Conservation (phyloP, 345 rosid species). For the Cardamine resedifolia region DNA sequence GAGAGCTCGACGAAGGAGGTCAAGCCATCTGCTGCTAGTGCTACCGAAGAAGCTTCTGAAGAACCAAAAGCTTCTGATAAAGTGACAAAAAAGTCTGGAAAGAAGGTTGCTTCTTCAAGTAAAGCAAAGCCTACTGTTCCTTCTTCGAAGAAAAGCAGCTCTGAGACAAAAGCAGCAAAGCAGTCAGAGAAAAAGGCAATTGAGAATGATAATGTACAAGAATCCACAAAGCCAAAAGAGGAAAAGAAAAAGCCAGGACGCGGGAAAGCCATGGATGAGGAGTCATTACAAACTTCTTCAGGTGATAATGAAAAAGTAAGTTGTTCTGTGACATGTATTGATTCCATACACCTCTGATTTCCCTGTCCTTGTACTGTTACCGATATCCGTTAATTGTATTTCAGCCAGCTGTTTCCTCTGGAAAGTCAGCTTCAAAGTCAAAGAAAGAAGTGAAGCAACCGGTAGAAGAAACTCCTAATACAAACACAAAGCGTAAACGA, state of each 20-base stretch:
- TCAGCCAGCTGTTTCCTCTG: slow-evolving; percentile 57
- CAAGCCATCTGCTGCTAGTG: slow-evolving; percentile 42
- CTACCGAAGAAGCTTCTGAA: slow-evolving; percentile 49
- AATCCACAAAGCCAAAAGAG: slow-evolving; percentile 46
- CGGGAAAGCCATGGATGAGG: slow-evolving; percentile 50
- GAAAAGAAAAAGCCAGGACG: slow-evolving; percentile 54
- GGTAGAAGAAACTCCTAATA: slow-evolving; percentile 57
- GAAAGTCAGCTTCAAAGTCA: slow-evolving; percentile 51
- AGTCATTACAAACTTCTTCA: slow-evolving; percentile 39
- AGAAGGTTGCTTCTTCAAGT: slow-evolving; percentile 46
- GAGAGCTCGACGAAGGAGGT: slow-evolving; percentile 47
- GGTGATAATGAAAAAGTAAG: slow-evolving; percentile 59
- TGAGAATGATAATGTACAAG: slow-evolving; percentile 49
- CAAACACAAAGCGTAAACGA: slow-evolving; percentile 59
- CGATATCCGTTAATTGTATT: slow-evolving; percentile 19
- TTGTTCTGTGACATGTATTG: slow-evolving; percentile 12
- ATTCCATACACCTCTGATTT: neutral
- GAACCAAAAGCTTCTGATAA: slow-evolving; percentile 55
- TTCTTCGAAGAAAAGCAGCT: slow-evolving; percentile 33
- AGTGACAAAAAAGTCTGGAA: slow-evolving; percentile 41
- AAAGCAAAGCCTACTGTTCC: slow-evolving; percentile 41
- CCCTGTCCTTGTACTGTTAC: slow-evolving; percentile 7
- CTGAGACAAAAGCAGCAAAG: slow-evolving; percentile 51
- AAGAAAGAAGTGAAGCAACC: slow-evolving; percentile 49
- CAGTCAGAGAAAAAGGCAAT: slow-evolving; percentile 54